Conservation (phyloP, 805 yeast genomes). For the Cyberlindnera veronae region DNA sequence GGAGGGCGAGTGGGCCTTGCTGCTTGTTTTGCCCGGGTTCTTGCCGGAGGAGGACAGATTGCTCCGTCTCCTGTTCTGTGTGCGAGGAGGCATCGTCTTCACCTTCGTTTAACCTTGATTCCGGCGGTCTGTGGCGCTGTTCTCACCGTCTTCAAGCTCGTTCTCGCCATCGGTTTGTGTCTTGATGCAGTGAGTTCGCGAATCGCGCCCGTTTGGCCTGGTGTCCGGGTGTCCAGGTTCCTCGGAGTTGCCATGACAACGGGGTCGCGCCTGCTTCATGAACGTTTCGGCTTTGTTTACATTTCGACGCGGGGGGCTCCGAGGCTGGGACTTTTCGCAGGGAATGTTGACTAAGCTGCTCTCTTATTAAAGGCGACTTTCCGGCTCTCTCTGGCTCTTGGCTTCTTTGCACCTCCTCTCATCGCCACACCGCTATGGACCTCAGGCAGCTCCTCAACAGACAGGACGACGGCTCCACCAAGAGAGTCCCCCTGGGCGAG, state of each 20-base stretch:
- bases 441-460: constrained; percentile 13
- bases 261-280: not conserved
- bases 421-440: constrained; percentile 8
- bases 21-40: constrained; percentile 28
- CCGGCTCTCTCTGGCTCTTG: too few relatives aligned
- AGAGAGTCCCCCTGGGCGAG: constrained; percentile 13
- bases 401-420: too few relatives aligned
- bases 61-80: constrained; percentile 18
- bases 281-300: constrained; percentile 1
- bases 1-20: constrained; percentile 35
- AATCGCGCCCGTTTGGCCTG: too few relatives aligned
- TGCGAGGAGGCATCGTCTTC: constrained; percentile 7
- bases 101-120: not conserved
- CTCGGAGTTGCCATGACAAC: constrained; percentile 1
- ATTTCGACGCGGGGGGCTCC: constrained; percentile 4
- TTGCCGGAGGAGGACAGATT: constrained; percentile 18
- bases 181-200: too few relatives aligned
- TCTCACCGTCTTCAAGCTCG: too few relatives aligned
- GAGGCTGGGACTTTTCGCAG: too few relatives aligned
- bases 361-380: too few relatives aligned
- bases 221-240: constrained; percentile 8
- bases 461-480: constrained; percentile 7
- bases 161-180: too few relatives aligned
- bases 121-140: too few relatives aligned
- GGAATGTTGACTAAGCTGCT: too few relatives aligned